Evolutionary conservation across 2,329 filamentous ascomycete species (phyloP).

Genomic region (Cercospora berteroae): DNA sequence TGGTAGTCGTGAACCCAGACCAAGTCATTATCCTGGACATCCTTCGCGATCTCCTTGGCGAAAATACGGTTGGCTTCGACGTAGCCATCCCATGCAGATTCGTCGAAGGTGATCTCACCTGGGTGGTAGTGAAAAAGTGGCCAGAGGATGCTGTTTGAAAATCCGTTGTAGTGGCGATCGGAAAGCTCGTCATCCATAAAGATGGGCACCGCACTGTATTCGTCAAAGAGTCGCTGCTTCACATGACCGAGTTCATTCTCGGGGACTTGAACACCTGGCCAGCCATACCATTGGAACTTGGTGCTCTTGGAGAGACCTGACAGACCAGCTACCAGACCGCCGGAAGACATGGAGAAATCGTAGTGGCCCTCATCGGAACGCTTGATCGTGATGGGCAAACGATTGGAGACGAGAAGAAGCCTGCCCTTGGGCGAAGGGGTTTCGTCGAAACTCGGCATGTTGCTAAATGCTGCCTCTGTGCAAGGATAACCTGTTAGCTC

Average conservation of each 20-base stretch:
- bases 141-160: slow-evolving; percentile 98
- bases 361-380: slow-evolving; percentile 87
- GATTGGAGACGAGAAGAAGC: slow-evolving; percentile 87
- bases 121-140: slow-evolving; percentile 98
- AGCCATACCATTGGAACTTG: slow-evolving; percentile 97
- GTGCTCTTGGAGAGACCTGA: slow-evolving; percentile 89
- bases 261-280: slow-evolving; percentile 90
- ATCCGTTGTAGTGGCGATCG: slow-evolving; percentile 95
- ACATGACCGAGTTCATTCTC: slow-evolving; percentile 75
- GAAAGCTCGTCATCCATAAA: slow-evolving; percentile 92
- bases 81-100: slow-evolving; percentile 90
- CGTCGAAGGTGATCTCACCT: slow-evolving; percentile 96
- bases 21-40: slow-evolving; percentile 88
- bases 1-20: slow-evolving; percentile 99
- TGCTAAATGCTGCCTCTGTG: slow-evolving; percentile 5
- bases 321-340: slow-evolving; percentile 88
- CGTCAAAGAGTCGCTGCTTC: slow-evolving; percentile 74
- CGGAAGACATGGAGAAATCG: slow-evolving; percentile 93
- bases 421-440: slow-evolving; percentile 43
- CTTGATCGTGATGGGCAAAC: slow-evolving; percentile 95
- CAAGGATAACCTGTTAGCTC: slow-evolving; percentile 10
- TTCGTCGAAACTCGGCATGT: slow-evolving; percentile 38
- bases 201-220: slow-evolving; percentile 86
- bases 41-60: slow-evolving; percentile 79
- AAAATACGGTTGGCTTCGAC: slow-evolving; percentile 90